Conservation (phyloP, 2,329 filamentous ascomycete species). For the Domatiomyces catenatus region DNA sequence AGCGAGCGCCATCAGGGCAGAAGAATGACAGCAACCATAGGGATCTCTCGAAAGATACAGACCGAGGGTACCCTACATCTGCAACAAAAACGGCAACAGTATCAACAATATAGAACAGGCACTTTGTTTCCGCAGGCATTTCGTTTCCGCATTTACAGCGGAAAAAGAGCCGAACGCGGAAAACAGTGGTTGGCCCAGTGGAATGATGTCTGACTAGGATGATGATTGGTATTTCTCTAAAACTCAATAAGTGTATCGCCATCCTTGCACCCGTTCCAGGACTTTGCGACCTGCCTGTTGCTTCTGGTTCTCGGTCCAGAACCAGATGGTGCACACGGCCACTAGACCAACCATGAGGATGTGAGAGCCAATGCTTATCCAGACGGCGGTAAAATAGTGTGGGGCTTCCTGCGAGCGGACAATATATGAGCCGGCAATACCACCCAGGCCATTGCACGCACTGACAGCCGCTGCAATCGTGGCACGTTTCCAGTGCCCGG, state of each 20-base stretch:
- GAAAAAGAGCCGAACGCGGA: no score
- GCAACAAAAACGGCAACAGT: no score
- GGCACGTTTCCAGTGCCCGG: slow-evolving; percentile 19
- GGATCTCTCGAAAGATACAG: no score
- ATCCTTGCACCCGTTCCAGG: slow-evolving; percentile 14
- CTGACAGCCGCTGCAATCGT: slow-evolving; percentile 44
- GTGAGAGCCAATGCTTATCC: slow-evolving; percentile 45
- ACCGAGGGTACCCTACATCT: no score
- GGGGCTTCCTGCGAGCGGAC: slow-evolving; percentile 47
- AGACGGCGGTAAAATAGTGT: slow-evolving; percentile 48
- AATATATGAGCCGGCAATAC: slow-evolving; percentile 52
- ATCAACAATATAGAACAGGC: no score
- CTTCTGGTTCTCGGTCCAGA: slow-evolving; percentile 14
- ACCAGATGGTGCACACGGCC: slow-evolving; percentile 10
- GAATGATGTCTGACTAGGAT: not conserved
- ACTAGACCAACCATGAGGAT: slow-evolving; percentile 16
- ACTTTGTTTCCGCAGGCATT: no score
- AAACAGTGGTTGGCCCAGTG: not conserved
- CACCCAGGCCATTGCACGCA: slow-evolving; percentile 47
- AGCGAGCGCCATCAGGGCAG: no score
- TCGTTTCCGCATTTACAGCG: not conserved
- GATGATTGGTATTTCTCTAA: not conserved
- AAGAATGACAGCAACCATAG: no score
- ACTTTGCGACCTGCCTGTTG: slow-evolving; percentile 4
- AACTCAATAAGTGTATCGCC: slow-evolving; percentile 16